phyloP scores from a whole-genome alignment of 1,139 yeast genomes.

The Kodamaea suecica region DNA sequence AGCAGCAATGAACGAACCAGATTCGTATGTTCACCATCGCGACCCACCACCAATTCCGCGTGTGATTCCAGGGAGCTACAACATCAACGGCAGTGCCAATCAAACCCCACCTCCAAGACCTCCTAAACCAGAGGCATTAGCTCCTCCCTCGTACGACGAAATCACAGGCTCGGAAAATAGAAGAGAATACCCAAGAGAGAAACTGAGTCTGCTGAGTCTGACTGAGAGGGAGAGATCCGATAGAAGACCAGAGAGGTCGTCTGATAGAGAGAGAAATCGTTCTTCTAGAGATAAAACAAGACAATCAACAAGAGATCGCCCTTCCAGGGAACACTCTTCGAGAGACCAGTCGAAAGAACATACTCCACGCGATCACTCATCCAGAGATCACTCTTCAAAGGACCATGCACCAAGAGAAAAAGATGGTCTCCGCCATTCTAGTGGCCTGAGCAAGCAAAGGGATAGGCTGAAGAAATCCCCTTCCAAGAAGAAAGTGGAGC shows the following conservation, averaged over 20 bases:
- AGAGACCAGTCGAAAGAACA: slow-evolving; percentile 7
- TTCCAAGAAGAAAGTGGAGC: slow-evolving; percentile 39
- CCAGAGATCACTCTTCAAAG: slow-evolving; percentile 10
- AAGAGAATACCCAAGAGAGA: slow-evolving; percentile 53
- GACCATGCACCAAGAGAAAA: slow-evolving; percentile 8
- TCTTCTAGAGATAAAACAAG: slow-evolving; percentile 1
- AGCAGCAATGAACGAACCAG: slow-evolving; percentile 39
- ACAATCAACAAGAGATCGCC: slow-evolving; percentile 1
- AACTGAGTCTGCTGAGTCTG: slow-evolving; percentile 14
- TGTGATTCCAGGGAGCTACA: slow-evolving; percentile 5
- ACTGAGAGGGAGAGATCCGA: background rate
- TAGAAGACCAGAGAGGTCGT: slow-evolving; percentile 1
- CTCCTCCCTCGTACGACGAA: slow-evolving; percentile 66
- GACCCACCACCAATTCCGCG: slow-evolving; percentile 34
- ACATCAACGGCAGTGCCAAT: slow-evolving; percentile 10
- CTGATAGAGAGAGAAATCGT: slow-evolving; percentile 6
- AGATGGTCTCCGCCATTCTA: slow-evolving; percentile 4
- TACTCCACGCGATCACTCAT: slow-evolving; percentile 11
- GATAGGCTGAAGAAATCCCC: slow-evolving; percentile 28
- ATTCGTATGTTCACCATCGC: slow-evolving; percentile 34
- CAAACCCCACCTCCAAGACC: slow-evolving; percentile 32
- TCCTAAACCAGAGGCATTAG: slow-evolving; percentile 25
- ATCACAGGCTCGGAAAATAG: slow-evolving; percentile 51
- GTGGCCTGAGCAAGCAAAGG: slow-evolving; percentile 5
- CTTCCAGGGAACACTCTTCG: slow-evolving; percentile 1